These are phyloP conservation scores for Aphanomyces astaci DNA, from an alignment of 352 stramenopile species.

Conservation along the genomic window DNA sequence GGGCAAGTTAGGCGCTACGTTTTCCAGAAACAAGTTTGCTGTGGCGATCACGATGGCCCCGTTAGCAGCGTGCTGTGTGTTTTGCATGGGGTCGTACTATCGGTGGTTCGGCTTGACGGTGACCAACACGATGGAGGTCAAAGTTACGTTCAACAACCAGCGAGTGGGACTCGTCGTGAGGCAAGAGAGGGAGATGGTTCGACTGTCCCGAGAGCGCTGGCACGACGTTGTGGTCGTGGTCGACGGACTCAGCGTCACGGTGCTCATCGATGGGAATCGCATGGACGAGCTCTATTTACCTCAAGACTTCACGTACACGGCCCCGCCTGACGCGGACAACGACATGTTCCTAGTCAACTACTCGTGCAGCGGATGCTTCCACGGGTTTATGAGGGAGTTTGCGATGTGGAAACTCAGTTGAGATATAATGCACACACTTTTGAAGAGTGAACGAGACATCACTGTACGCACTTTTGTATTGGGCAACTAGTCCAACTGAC, in stretches of 20 bases:
- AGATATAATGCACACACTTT: no score
- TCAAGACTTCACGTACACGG: background rate
- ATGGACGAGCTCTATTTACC: background rate
- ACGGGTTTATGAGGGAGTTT: slow-evolving; percentile 5
- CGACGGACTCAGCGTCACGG: background rate
- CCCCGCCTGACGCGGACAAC: background rate
- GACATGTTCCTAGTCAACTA: background rate
- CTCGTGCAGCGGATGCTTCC: background rate
- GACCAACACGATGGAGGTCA: background rate
- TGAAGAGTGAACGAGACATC: no score
- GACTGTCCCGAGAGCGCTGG: background rate
- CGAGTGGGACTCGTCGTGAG: background rate
- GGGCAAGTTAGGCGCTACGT: background rate
- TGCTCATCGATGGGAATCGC: background rate
- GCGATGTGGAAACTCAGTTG: no score
- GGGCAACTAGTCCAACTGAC: no score
- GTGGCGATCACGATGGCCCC: background rate
- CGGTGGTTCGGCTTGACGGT: slow-evolving; percentile 10
- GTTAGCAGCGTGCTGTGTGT: slow-evolving; percentile 8
- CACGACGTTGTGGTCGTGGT: background rate
- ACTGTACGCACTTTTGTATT: no score
- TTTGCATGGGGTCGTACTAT: background rate
- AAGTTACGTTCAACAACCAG: slow-evolving; percentile 4
- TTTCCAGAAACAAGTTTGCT: slow-evolving; percentile 11
- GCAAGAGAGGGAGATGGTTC: background rate